Percentiles rank a stretch among this genome's conserved stretches.
Conservation (phyloP, 768 basidiomycete species). For the Kwoniella shandongensis region DNA sequence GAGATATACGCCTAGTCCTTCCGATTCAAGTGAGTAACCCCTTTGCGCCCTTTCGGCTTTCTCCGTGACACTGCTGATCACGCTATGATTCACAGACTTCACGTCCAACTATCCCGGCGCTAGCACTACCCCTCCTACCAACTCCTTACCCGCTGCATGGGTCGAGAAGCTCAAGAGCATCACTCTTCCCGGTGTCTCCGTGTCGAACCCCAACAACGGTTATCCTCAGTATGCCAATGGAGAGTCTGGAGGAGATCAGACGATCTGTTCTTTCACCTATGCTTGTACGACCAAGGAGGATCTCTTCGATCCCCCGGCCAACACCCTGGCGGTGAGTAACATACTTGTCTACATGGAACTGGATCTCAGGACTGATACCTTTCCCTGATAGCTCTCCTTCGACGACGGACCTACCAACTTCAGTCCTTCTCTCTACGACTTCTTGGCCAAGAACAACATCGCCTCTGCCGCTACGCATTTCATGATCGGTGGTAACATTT, state of each 20-base stretch:
- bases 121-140: slow-evolving; percentile 58
- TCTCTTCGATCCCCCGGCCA: slow-evolving; percentile 73
- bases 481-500: slow-evolving; percentile 79
- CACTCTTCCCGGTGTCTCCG: slow-evolving; percentile 69
- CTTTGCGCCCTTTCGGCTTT: background rate
- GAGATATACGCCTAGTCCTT: slow-evolving; percentile 17
- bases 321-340: slow-evolving; percentile 59
- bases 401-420: slow-evolving; percentile 50
- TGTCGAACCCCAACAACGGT: slow-evolving; percentile 55
- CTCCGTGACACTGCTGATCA: background rate
- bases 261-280: slow-evolving; percentile 75
- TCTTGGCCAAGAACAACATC: slow-evolving; percentile 64
- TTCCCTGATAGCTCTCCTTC: slow-evolving; percentile 34
- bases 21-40: slow-evolving; percentile 24
- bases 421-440: slow-evolving; percentile 61
- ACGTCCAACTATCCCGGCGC: slow-evolving; percentile 61
- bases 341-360: background rate
- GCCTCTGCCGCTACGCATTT: slow-evolving; percentile 72
- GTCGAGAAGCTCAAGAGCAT: slow-evolving; percentile 67
- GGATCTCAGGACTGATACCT: background rate
- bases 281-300: slow-evolving; percentile 66
- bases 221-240: slow-evolving; percentile 46
- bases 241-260: slow-evolving; percentile 53
- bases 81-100: slow-evolving; percentile 60
- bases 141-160: slow-evolving; percentile 68